Base-by-base conservation (phyloP, 306 rosid species). In the Carpinus fangiana region DNA sequence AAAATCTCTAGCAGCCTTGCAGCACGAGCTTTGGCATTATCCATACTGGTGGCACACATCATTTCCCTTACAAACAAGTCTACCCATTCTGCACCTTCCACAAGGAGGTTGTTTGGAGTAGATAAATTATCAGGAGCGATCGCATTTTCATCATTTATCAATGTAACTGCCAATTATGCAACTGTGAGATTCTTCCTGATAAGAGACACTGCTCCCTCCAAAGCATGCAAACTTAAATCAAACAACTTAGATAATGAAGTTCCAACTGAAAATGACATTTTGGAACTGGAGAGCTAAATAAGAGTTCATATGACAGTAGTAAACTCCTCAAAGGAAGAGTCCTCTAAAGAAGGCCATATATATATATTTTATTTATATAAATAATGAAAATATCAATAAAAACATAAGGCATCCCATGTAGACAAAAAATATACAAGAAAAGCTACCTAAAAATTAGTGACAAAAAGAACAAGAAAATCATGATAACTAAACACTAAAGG, bases 1-100 rank as follows among this genome's bases (percentile, higher is more conserved):
- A 95, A 83, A 88, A 87, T 83, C 83, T 88, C 97, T 74, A 95
- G 86, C 76, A 89, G 87, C 85, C 90, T 88, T 53, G 96, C 79
- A 76, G 93, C 98, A 70, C 96, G 97, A n/a, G 82, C 84, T 82
- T 89, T 88, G 17, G 96, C 96, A 92, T 92, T 96, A 54, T 91
- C 98, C 82, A 93, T 79, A 78, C 87, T 91, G 47, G 84, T 86
- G 70, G 98, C 97, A 73, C 77, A 78, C 90, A 77, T 85, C 91
- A 95, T 90, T 83, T 95, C 98, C 80, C 86, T 86, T 28, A 95
- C 98, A 80, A 95, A 91, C 82, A 90, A 87, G 60, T 92, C 94
- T 50, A 93, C 90, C 98, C 98, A 92, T 82, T 91, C 97, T 2
- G 90, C 88, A 76, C 98, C 97, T 80, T 92, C 91, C 17, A 59